Conservation (phyloP, 208 protist genomes). For the Leishmania gerbilli region DNA sequence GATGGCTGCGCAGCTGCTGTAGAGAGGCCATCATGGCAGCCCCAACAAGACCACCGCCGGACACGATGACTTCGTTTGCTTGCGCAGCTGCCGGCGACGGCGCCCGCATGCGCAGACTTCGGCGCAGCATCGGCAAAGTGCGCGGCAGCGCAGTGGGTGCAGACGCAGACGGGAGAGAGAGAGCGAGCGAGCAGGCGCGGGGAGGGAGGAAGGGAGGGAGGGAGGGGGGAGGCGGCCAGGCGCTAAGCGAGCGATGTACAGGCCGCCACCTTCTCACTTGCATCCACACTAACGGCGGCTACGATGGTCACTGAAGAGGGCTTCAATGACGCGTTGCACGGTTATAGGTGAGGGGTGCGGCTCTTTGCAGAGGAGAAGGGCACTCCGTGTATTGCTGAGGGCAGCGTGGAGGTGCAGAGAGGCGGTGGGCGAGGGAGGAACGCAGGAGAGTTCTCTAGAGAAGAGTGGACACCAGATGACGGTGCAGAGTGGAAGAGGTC, state of each 20-base stretch:
- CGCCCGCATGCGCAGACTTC: background rate
- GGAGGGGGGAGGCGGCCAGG: background rate
- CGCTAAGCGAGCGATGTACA: background rate
- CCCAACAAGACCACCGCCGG: constrained; percentile 80
- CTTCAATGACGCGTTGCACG: background rate
- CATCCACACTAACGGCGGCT: background rate
- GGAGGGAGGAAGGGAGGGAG: background rate
- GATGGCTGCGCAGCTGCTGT: constrained; percentile 63
- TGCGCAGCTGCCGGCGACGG: background rate
- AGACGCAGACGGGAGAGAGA: background rate
- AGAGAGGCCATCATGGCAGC: constrained; percentile 70
- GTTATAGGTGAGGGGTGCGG: background rate
- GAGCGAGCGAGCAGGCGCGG: background rate
- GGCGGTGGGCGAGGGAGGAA: background rate
- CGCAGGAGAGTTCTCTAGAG: background rate
- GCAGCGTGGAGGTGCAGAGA: background rate
- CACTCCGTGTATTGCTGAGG: background rate
- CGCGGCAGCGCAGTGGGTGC: background rate
- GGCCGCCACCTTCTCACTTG: background rate
- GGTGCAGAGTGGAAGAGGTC: background rate
- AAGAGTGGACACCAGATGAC: background rate
- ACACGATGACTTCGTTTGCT: constrained; percentile 66
- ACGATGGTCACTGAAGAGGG: background rate
- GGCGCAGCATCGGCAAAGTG: constrained; percentile 14
- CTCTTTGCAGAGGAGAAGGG: background rate